Percentiles rank a stretch among this genome's conserved stretches.
Evolutionary conservation across 768 basidiomycete species (phyloP).

Genomic region (Termitomyces sp.): DNA sequence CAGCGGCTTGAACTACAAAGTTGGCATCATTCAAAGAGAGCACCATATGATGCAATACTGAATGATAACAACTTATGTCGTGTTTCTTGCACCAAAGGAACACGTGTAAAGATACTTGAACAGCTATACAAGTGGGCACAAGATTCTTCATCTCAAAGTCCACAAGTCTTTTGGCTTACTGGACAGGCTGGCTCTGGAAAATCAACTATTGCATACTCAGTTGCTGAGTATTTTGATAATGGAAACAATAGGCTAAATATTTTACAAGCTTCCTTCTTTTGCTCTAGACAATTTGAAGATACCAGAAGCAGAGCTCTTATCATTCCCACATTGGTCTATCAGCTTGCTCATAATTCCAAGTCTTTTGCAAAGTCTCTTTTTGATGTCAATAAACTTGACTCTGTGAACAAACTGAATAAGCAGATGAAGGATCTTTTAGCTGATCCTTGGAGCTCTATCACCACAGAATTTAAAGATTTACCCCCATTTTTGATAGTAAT

Average conservation of each 20-base stretch:
- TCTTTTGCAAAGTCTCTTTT: background rate
- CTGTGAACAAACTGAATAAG: background rate
- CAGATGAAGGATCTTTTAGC: background rate
- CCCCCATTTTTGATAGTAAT: background rate
- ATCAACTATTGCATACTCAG: background rate
- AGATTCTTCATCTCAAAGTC: background rate
- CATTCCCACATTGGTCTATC: background rate
- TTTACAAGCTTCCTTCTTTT: background rate
- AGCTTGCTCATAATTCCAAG: background rate
- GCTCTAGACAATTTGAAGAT: background rate
- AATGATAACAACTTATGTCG: background rate
- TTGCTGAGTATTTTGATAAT: background rate
- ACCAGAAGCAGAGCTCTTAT: background rate
- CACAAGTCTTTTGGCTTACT: background rate
- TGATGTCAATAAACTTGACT: background rate
- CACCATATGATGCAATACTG: background rate
- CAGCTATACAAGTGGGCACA: background rate
- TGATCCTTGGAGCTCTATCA: background rate
- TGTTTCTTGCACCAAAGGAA: background rate
- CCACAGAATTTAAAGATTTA: background rate
- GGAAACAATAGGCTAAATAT: background rate
- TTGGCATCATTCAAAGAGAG: background rate
- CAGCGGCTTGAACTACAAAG: background rate
- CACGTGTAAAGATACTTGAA: background rate
- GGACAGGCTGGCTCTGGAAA: background rate